Conservation (phyloP, 495 filamentous ascomycete species). For the Trypethelium eluteriae region DNA sequence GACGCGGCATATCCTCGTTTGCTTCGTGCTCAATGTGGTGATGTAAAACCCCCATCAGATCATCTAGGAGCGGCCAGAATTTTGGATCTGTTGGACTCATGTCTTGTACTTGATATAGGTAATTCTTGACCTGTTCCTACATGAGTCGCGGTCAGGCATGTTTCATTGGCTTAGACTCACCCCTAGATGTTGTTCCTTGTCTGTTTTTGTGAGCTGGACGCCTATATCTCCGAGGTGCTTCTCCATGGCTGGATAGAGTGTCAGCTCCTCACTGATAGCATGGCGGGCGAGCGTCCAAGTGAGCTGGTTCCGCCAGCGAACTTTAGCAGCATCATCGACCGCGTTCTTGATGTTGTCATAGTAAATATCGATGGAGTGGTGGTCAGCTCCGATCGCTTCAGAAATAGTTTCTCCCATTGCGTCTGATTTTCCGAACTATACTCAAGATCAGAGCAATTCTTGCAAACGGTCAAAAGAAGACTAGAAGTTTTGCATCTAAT, state of each 20-base stretch:
- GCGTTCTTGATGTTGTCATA: constrained; percentile 40
- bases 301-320: constrained; percentile 24
- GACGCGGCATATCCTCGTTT: constrained; percentile 36
- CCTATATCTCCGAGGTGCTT: constrained; percentile 49
- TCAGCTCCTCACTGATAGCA: constrained; percentile 58
- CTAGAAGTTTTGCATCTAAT: background rate
- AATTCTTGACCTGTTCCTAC: constrained; percentile 51
- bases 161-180: constrained; percentile 30
- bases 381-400: constrained; percentile 55
- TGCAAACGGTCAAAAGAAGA: background rate
- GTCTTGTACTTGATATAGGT: constrained; percentile 54
- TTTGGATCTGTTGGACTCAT: constrained; percentile 40
- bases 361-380: constrained; percentile 52
- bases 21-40: constrained; percentile 59
- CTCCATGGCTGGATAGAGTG: constrained; percentile 62
- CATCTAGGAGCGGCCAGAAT: constrained; percentile 47
- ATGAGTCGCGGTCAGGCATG: background rate
- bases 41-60: constrained; percentile 45
- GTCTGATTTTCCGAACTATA: background rate
- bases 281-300: constrained; percentile 66
- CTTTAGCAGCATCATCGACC: too few species aligned
- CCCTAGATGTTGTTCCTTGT: constrained; percentile 50
- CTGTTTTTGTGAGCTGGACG: constrained; percentile 47
- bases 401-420: constrained; percentile 34
- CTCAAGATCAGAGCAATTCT: background rate